These are phyloP conservation scores for Tulasnella sp. DNA, from an alignment of 768 basidiomycete species.

Conservation along the genomic window DNA sequence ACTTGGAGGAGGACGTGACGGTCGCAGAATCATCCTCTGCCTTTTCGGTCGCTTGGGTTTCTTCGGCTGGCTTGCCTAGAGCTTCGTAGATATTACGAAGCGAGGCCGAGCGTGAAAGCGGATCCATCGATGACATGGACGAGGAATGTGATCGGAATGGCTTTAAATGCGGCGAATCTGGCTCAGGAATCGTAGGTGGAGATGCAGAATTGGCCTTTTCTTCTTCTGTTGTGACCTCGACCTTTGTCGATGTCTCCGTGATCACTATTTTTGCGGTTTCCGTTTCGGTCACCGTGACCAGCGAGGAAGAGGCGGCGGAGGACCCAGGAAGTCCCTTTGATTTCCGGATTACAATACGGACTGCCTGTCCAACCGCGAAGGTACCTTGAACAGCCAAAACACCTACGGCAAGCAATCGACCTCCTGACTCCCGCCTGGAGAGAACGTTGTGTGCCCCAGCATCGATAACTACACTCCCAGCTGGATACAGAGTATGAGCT, in stretches of 20 bases:
- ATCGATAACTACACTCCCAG: slow-evolving; percentile 85
- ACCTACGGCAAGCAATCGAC: slow-evolving; percentile 84
- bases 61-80: slow-evolving; percentile 21
- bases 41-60: not conserved
- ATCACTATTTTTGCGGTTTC: not conserved
- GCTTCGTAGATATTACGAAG: slow-evolving; percentile 26
- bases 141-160: slow-evolving; percentile 40
- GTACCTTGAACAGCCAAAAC: slow-evolving; percentile 79
- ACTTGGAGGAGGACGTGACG: not conserved
- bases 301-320: not conserved
- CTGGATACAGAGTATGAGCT: slow-evolving; percentile 83
- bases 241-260: not conserved
- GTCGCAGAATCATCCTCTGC: not conserved
- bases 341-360: slow-evolving; percentile 54
- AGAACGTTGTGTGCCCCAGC: slow-evolving; percentile 81
- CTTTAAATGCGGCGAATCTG: slow-evolving; percentile 43
- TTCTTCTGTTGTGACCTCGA: slow-evolving; percentile 9
- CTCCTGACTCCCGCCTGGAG: slow-evolving; percentile 77
- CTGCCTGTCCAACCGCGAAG: slow-evolving; percentile 93
- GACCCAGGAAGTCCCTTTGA: slow-evolving; percentile 21
- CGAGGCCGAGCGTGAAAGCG: slow-evolving; percentile 33
- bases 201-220: slow-evolving; percentile 36
- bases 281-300: not conserved
- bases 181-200: slow-evolving; percentile 42
- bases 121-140: slow-evolving; percentile 41